A percentile compares a stretch with the other conserved stretches of the same genome.
phyloP scores from a whole-genome alignment of 2,329 filamentous ascomycete species.

The Eurotiales sp. region DNA sequence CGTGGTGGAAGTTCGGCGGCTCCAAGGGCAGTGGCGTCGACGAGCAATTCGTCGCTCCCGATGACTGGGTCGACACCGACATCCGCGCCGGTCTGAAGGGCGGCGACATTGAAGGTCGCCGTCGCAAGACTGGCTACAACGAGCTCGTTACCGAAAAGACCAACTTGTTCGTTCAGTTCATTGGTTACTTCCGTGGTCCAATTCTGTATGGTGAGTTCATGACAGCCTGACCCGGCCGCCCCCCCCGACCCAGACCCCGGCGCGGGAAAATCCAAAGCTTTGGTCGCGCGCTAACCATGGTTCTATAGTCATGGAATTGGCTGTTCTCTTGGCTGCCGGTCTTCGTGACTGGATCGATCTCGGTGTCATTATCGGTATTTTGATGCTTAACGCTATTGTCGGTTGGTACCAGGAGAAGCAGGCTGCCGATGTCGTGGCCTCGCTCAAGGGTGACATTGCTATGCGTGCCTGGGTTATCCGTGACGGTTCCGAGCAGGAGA shows the following conservation, averaged over 20 bases:
- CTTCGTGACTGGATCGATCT: constrained; percentile 69
- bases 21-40: constrained; percentile 13
- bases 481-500: constrained; percentile 59
- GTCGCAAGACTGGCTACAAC: constrained; percentile 63
- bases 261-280: neutral
- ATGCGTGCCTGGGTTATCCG: constrained; percentile 65
- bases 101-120: constrained; percentile 56
- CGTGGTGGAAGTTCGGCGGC: constrained; percentile 46
- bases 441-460: constrained; percentile 68
- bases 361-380: constrained; percentile 68
- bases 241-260: no score
- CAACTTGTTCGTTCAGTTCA: constrained; percentile 66
- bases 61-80: constrained; percentile 63
- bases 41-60: constrained; percentile 45
- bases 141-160: constrained; percentile 66
- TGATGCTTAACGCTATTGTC: constrained; percentile 66
- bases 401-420: constrained; percentile 76
- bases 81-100: constrained; percentile 58
- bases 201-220: constrained; percentile 64
- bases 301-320: constrained; percentile 60
- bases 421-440: constrained; percentile 67
- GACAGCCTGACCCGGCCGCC: no score
- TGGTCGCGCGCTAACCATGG: neutral
- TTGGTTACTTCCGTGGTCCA: constrained; percentile 66
- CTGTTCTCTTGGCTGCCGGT: constrained; percentile 65